phyloP scores from a whole-genome alignment of 2,329 filamentous ascomycete species.

The Monilinia laxa region DNA sequence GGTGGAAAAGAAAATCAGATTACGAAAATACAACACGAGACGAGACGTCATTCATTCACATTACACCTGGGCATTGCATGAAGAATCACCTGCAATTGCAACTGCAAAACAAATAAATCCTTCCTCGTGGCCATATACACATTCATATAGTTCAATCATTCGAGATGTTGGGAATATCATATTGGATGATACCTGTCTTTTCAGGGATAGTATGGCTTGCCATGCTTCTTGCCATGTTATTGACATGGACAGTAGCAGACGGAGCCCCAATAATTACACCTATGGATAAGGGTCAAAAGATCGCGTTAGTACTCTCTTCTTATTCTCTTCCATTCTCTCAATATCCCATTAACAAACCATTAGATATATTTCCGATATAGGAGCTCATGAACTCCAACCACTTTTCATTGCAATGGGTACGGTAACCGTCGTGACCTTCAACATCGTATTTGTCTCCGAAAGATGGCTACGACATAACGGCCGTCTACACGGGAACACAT shows the following conservation, averaged over 20 bases:
- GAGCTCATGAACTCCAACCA: slow-evolving; percentile 62
- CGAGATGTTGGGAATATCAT: slow-evolving; percentile 21
- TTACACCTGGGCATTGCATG: too few relatives aligned
- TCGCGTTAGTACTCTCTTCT: slow-evolving; percentile 44
- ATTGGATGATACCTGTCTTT: slow-evolving; percentile 29
- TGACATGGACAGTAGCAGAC: slow-evolving; percentile 60
- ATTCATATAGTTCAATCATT: background rate
- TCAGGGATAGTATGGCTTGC: slow-evolving; percentile 32
- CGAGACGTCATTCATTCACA: too few relatives aligned
- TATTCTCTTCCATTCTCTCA: too few relatives aligned
- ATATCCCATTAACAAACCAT: slow-evolving; percentile 41
- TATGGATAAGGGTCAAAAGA: slow-evolving; percentile 57
- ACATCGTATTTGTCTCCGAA: slow-evolving; percentile 75
- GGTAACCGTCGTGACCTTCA: slow-evolving; percentile 73
- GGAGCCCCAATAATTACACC: slow-evolving; percentile 52
- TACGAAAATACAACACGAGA: too few relatives aligned
- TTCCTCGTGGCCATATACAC: too few relatives aligned
- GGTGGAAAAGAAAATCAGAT: too few relatives aligned
- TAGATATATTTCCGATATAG: slow-evolving; percentile 70
- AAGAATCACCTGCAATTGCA: too few relatives aligned
- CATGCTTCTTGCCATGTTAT: slow-evolving; percentile 29
- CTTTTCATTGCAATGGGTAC: slow-evolving; percentile 71
- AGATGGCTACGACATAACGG: slow-evolving; percentile 81
- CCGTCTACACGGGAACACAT: slow-evolving; percentile 71
- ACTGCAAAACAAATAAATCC: too few relatives aligned